phyloP scores from a whole-genome alignment of 768 basidiomycete species.

The Leccinum truebloodii region DNA sequence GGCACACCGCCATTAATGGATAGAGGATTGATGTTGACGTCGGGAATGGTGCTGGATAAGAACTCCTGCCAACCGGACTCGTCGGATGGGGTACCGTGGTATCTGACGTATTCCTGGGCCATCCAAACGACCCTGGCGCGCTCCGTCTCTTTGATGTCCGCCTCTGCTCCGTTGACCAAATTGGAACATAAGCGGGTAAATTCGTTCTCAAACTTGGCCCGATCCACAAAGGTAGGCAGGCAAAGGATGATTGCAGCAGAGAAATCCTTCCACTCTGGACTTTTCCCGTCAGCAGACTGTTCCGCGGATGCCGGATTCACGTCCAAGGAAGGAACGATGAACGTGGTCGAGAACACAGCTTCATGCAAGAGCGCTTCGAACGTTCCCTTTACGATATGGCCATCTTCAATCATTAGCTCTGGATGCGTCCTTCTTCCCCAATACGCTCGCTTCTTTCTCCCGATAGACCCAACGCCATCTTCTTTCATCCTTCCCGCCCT shows the following conservation, averaged over 20 bases:
- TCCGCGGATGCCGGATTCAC: slow-evolving; percentile 18
- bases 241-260: slow-evolving; percentile 61
- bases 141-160: slow-evolving; percentile 38
- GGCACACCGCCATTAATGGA: slow-evolving; percentile 37
- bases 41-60: slow-evolving; percentile 51
- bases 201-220: slow-evolving; percentile 65
- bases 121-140: slow-evolving; percentile 61
- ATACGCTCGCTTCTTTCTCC: slow-evolving; percentile 65
- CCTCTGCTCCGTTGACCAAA: slow-evolving; percentile 57
- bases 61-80: slow-evolving; percentile 57
- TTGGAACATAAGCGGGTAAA: slow-evolving; percentile 65
- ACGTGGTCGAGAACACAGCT: slow-evolving; percentile 75
- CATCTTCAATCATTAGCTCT: slow-evolving; percentile 50
- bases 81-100: slow-evolving; percentile 56
- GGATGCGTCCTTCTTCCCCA: slow-evolving; percentile 81
- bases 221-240: slow-evolving; percentile 57
- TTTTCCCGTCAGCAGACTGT: slow-evolving; percentile 21
- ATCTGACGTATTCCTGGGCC: slow-evolving; percentile 61
- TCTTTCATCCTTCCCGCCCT: slow-evolving; percentile 36
- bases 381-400: slow-evolving; percentile 60
- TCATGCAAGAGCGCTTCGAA: slow-evolving; percentile 84
- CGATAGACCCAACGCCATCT: slow-evolving; percentile 28
- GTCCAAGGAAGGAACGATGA: slow-evolving; percentile 33
- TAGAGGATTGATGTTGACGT: slow-evolving; percentile 29
- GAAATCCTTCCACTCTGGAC: slow-evolving; percentile 59